phyloP scores from a whole-genome alignment of 768 basidiomycete species.

The Lepiota subincarnata region DNA sequence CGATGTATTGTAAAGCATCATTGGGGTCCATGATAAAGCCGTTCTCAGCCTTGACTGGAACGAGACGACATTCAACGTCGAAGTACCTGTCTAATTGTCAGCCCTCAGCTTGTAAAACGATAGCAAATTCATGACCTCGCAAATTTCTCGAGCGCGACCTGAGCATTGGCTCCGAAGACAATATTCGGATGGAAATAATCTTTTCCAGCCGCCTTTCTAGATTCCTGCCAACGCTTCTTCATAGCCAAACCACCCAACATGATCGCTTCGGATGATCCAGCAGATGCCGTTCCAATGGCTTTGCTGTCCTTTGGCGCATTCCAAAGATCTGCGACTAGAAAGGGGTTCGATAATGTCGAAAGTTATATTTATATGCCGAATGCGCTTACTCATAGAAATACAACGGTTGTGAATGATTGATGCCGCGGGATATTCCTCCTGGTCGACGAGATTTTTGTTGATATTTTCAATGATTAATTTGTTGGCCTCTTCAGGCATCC shows the following conservation, averaged over 20 bases:
- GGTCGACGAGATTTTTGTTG: constrained; percentile 61
- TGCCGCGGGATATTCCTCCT: constrained; percentile 63
- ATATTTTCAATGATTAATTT: constrained; percentile 61
- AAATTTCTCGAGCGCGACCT: constrained; percentile 70
- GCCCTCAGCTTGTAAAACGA: no score
- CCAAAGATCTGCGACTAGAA: constrained; percentile 53
- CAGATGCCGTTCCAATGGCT: constrained; percentile 69
- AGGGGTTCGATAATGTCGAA: constrained; percentile 5
- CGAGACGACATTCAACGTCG: constrained; percentile 60
- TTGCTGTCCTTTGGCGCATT: constrained; percentile 53
- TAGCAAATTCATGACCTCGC: constrained; percentile 31
- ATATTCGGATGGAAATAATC: constrained; percentile 53
- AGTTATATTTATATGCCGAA: neutral
- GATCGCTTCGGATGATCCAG: constrained; percentile 68
- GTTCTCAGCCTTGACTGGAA: constrained; percentile 49
- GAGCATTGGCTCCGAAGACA: constrained; percentile 68
- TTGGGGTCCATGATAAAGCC: constrained; percentile 45
- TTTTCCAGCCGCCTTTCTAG: constrained; percentile 60
- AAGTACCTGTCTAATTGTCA: constrained; percentile 33
- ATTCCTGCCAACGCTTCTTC: constrained; percentile 69
- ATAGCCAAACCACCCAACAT: constrained; percentile 74
- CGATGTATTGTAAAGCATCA: constrained; percentile 60
- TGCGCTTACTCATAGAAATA: constrained; percentile 46
- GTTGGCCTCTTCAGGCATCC: constrained; percentile 52
- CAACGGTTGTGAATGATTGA: constrained; percentile 50